Base-by-base conservation (phyloP, 176 grass and related monocot genomes). In the maize (Zea mays) region DNA sequence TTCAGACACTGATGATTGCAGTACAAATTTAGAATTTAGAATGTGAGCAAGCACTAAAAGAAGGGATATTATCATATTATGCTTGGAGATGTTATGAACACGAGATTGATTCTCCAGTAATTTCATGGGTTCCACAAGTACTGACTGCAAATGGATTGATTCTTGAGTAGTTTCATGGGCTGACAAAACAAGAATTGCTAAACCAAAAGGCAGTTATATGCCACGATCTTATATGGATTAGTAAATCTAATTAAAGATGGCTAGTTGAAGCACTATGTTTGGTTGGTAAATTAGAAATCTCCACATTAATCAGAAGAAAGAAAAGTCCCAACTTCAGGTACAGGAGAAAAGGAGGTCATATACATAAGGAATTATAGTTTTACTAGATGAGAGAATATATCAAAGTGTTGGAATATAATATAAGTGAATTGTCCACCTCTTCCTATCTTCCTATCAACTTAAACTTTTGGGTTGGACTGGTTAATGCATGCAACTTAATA, bases 41-140 rank as follows among this genome's bases (percentile, higher is more conserved):
- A 54, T 62, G 67, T 57, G 67, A 85, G 17, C 58, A 85, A 33
- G 47, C 54, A 78, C 68, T 36, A 71, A 34, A 49, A 51, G 36
- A 15, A 55, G 36, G 19, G 35, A 72, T 52, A 48, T 48, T 61
- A 64, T 73, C n/a, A 72, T 52, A 48, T 48, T 61, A 64, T 73
- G 63, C 14, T 73, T 63, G 44, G 62, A 67, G n/a, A 67, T 14
- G 16, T 33, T 68, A 51, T 59, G 37, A 21, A 62, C 15, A 83
- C 61, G 36, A 67, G 39, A 68, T 67, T 67, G 34, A 59, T 68
- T 57, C 62, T 38, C 59, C 35, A 21, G 38, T 39, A 39, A 2
- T 39, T 39, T 39, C 4, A 39, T 39, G 2, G 38, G 38, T 39
- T 54, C 51, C 17, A 54, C 16, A 7, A 2, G 16, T 54, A 54